A percentile compares a stretch with the other conserved stretches of the same genome.
These are phyloP conservation scores for Fagopyrum esculentum DNA, from an alignment of 148 eudicot genomes.

Conservation along the genomic window DNA sequence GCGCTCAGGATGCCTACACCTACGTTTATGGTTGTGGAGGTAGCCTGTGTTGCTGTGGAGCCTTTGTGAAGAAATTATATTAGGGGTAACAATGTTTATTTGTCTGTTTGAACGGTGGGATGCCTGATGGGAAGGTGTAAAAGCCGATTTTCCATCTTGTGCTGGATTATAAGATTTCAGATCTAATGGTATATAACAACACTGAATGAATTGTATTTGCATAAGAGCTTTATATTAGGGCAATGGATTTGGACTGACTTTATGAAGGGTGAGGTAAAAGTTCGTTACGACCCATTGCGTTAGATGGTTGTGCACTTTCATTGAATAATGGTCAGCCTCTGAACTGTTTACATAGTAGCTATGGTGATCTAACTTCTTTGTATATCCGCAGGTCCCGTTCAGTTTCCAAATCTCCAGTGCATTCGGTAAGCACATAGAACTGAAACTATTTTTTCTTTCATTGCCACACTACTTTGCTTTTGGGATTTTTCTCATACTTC, in stretches of 20 bases:
- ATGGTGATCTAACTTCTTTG: neutral
- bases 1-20: constrained; percentile 33
- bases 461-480: neutral
- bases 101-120: constrained; percentile 17
- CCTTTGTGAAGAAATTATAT: constrained; percentile 22
- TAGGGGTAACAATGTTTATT: constrained; percentile 21
- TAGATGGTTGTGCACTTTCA: neutral
- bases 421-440: constrained; percentile 16
- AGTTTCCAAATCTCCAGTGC: constrained; percentile 34
- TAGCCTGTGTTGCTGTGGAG: constrained; percentile 28
- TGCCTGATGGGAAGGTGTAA: constrained; percentile 16
- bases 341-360: neutral
- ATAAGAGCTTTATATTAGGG: constrained; percentile 18
- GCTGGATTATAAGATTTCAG: constrained; percentile 18
- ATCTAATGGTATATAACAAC: constrained; percentile 15
- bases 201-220: constrained; percentile 10
- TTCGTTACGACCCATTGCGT: neutral
- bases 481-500: constrained; percentile 12
- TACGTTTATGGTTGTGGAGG: constrained; percentile 27
- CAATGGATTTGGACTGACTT: constrained; percentile 19
- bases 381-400: constrained; percentile 47
- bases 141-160: constrained; percentile 5
- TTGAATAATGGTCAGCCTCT: neutral
- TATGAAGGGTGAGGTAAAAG: constrained; percentile 27
- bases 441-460: neutral